Conservation (phyloP, 164 flowering plant genomes). For the Vitis vinifera region DNA sequence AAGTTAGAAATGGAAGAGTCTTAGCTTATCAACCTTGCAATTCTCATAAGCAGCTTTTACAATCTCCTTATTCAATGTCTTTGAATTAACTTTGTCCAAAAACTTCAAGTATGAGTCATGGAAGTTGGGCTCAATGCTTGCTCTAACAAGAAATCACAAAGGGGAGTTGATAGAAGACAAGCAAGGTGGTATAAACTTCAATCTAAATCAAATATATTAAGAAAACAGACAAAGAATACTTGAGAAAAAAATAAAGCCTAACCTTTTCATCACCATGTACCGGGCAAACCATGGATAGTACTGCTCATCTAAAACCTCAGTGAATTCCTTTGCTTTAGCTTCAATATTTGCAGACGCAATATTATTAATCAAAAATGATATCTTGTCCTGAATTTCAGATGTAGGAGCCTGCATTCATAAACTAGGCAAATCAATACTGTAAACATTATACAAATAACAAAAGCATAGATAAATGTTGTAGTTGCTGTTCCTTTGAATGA, state of each 20-base stretch:
- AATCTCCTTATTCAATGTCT: slow-evolving; percentile 70
- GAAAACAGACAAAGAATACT: neutral
- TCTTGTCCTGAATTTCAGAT: slow-evolving; percentile 87
- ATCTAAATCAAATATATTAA: neutral
- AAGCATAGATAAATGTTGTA: no score
- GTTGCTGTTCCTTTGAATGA: no score
- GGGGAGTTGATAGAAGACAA: no score
- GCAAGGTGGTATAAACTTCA: no score
- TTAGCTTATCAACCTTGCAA: slow-evolving; percentile 73
- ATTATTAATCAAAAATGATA: slow-evolving; percentile 86
- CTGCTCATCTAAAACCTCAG: slow-evolving; percentile 74
- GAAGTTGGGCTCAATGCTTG: slow-evolving; percentile 96
- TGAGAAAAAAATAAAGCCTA: slow-evolving; percentile 1
- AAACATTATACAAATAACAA: neutral
- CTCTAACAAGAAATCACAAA: slow-evolving; percentile 45
- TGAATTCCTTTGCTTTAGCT: slow-evolving; percentile 81
- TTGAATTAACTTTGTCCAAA: slow-evolving; percentile 81
- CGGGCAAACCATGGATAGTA: slow-evolving; percentile 95
- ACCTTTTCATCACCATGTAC: slow-evolving; percentile 99
- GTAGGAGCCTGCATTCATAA: slow-evolving; percentile 67
- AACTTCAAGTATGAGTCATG: slow-evolving; percentile 98
- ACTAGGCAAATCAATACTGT: neutral
- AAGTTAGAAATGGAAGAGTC: neutral
- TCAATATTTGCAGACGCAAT: slow-evolving; percentile 74
- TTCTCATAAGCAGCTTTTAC: slow-evolving; percentile 88